A percentile compares a stretch with the other conserved stretches of the same genome.
Evolutionary conservation across 805 yeast genomes (phyloP).

Genomic region (Teunomyces stri): DNA sequence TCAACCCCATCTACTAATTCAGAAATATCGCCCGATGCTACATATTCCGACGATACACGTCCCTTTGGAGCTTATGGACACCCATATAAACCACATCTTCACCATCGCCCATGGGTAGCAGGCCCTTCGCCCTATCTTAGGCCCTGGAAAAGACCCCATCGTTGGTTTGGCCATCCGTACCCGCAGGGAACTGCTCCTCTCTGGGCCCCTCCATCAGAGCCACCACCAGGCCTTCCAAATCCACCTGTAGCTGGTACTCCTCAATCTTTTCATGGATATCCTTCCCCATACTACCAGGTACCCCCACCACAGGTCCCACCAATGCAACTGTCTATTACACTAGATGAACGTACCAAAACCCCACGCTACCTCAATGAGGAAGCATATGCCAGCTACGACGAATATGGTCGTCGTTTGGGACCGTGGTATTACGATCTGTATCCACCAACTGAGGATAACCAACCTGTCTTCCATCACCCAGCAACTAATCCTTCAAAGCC

Average conservation of each 20-base stretch:
- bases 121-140: neutral
- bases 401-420: neutral
- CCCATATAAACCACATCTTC: neutral
- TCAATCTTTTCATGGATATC: neutral
- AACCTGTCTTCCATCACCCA: neutral
- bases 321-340: neutral
- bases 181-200: neutral
- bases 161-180: neutral
- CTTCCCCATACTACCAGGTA: neutral
- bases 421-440: neutral
- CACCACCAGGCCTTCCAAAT: neutral
- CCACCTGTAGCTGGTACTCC: neutral
- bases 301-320: neutral
- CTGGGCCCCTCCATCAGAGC: neutral
- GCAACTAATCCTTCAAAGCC: neutral
- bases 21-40: neutral
- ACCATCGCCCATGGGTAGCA: conserved; percentile 2
- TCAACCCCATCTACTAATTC: neutral
- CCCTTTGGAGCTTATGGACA: neutral
- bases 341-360: neutral
- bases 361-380: neutral
- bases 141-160: conserved; percentile 2
- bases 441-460: neutral
- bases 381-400: neutral
- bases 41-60: neutral